Evolutionary conservation across 805 yeast genomes (phyloP), one percentile per base, ranked within the genome.

Genomic region (Lachancea thermotolerans): DNA sequence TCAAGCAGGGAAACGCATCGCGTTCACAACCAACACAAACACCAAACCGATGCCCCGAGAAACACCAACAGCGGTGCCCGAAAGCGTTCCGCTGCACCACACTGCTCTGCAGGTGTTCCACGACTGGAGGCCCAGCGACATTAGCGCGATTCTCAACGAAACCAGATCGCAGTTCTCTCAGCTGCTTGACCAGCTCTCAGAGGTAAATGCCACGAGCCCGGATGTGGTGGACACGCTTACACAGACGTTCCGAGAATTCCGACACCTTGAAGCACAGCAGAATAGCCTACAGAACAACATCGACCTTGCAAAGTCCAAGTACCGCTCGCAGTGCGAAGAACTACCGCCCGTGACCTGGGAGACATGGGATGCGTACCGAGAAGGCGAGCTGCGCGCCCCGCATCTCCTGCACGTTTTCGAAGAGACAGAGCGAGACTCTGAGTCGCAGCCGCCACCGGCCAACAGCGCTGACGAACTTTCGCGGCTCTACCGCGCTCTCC

Each of bases 401-500:
- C 36, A 39, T 15, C 37, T 58, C n/a, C 36, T 46, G 14, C 41
- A 48, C n/a, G 11, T 55, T 12, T 44, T 36, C 29, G 25, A 35
- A 29, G 43, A 35, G 15, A 31, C 21, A 3, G 14, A 16, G 15
- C 21, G 29, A 39, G 36, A 15, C 30, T 10, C 21, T 14, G 42
- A 43, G 14, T 9, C 37, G 15, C 18, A 36, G 29, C 8, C 40
- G 9, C 41, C 36, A 14, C 54, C 25, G 7, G 6, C 33, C 9
- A 30, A 14, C 14, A 11, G 14, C 18, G 8, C 21, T 9, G 42
- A 43, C 28, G 35, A 39, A 12, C 28, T 43, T 18, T 18, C 41
- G 10, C 42, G 40, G n/a, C 54, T 60, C 7, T 49, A 77, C 30
- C 68, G 68, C 36, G 71, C 71, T 36, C 67, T 73, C 7, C 55